A percentile compares a stretch with the other conserved stretches of the same genome.
Conservation (phyloP, 306 rosid species). For the Lathyrus aphaca region DNA sequence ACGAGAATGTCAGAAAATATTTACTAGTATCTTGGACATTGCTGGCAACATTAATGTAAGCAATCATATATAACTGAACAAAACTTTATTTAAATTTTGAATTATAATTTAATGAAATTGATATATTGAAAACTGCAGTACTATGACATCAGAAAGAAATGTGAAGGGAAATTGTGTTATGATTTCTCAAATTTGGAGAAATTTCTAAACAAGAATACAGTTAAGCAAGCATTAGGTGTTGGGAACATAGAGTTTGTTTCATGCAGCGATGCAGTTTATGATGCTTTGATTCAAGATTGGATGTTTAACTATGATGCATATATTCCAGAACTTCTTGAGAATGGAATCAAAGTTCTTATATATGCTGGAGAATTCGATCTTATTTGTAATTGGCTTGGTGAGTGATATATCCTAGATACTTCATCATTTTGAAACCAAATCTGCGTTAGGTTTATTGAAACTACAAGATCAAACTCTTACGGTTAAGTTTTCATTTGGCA, state of each 20-base stretch:
- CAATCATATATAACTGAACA: background rate
- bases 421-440: background rate
- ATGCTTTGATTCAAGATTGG: constrained; percentile 64
- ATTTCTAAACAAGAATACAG: constrained; percentile 52
- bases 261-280: constrained; percentile 40
- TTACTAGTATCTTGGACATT: constrained; percentile 43
- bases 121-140: constrained; percentile 53
- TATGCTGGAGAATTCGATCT: constrained; percentile 33
- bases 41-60: constrained; percentile 64
- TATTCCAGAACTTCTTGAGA: constrained; percentile 79
- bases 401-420: constrained; percentile 1
- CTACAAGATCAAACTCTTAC: no score
- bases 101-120: background rate
- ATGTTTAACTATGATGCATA: constrained; percentile 78
- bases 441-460: background rate
- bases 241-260: constrained; percentile 65
- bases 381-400: constrained; percentile 95
- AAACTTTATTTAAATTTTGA: background rate
- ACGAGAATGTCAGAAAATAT: constrained; percentile 46
- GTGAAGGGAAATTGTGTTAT: constrained; percentile 70
- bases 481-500: constrained; percentile 32
- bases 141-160: constrained; percentile 82
- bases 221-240: constrained; percentile 71
- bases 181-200: constrained; percentile 79
- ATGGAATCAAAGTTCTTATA: constrained; percentile 43